These are phyloP conservation scores for Logfia minima DNA, from an alignment of 129 eudicot species.

Conservation along the genomic window DNA sequence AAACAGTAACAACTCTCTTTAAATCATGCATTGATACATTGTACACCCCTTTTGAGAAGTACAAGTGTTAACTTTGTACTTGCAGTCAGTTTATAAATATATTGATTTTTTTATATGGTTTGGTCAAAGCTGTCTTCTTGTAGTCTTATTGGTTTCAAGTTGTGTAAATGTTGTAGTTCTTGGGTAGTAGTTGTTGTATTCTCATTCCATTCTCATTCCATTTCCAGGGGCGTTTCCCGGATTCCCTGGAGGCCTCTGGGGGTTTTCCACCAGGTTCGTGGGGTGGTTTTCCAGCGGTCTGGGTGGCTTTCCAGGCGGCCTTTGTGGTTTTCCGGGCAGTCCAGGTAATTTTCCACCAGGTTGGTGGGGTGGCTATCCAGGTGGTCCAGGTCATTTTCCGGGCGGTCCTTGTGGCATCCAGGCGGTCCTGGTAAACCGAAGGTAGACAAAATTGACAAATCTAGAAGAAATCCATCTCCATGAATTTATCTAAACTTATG, in stretches of 20 bases:
- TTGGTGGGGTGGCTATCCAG: background rate
- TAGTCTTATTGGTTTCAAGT: too few relatives aligned
- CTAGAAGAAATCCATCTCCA: constrained; percentile 9
- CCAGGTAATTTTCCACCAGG: too few relatives aligned
- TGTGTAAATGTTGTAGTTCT: too few relatives aligned
- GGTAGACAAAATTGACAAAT: background rate
- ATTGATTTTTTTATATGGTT: too few relatives aligned
- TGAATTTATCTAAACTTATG: constrained; percentile 4
- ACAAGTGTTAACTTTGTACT: too few relatives aligned
- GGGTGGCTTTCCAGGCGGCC: background rate
- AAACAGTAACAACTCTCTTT: too few relatives aligned
- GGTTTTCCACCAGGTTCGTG: background rate
- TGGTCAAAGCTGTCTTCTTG: too few relatives aligned
- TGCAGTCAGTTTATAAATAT: too few relatives aligned
- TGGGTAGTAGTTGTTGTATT: background rate
- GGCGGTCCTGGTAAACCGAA: background rate
- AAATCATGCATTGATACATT: too few relatives aligned
- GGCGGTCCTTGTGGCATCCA: constrained; percentile 1
- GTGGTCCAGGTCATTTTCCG: background rate
- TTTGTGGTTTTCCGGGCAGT: background rate
- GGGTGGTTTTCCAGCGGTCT: background rate
- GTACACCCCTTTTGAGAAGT: too few relatives aligned
- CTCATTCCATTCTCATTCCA: background rate
- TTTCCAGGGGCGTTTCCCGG: background rate
- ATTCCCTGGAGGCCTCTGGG: background rate